Percentiles rank a stretch among this genome's conserved stretches.
These are phyloP conservation scores for Cichorium intybus DNA, from an alignment of 140 eudicot genomes.

Conservation along the genomic window DNA sequence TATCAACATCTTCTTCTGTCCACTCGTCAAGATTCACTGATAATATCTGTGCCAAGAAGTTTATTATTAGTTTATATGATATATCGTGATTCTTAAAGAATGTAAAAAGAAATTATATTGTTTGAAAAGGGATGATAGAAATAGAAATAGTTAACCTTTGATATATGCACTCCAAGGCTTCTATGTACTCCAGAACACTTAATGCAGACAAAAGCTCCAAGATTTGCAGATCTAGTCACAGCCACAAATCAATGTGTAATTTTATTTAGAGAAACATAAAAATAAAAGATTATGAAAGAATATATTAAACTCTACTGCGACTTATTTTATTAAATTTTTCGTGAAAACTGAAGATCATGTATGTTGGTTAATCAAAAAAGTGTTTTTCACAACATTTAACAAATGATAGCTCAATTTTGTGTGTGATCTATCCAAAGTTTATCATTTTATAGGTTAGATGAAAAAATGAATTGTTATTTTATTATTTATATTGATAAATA, in stretches of 20 bases:
- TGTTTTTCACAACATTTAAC: neutral
- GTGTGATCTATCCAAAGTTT: neutral
- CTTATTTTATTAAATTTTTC: too few relatives aligned
- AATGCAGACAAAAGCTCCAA: conserved; percentile 87
- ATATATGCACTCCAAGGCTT: conserved; percentile 96
- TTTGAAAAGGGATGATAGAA: neutral
- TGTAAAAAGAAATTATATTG: neutral
- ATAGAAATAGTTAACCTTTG: conserved; percentile 53
- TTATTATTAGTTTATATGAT: neutral
- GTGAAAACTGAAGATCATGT: too few relatives aligned
- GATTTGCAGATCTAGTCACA: conserved; percentile 60
- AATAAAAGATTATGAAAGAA: neutral
- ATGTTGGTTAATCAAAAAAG: too few relatives aligned
- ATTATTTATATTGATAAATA: conserved; percentile 1
- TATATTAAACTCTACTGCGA: neutral
- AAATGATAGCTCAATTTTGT: neutral
- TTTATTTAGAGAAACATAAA: conserved; percentile 4
- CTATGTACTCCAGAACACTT: conserved; percentile 98
- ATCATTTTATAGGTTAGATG: neutral
- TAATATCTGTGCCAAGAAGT: conserved; percentile 50
- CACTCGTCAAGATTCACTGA: conserved; percentile 92
- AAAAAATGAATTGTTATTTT: conserved; percentile 12
- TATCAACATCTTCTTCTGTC: conserved; percentile 87
- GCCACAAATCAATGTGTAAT: conserved; percentile 10
- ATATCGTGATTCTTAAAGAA: too few relatives aligned